A percentile compares a stretch with the other conserved stretches of the same genome.
These are phyloP conservation scores for Lepiota brunneoincarnata DNA, from an alignment of 768 basidiomycete species.

Conservation along the genomic window DNA sequence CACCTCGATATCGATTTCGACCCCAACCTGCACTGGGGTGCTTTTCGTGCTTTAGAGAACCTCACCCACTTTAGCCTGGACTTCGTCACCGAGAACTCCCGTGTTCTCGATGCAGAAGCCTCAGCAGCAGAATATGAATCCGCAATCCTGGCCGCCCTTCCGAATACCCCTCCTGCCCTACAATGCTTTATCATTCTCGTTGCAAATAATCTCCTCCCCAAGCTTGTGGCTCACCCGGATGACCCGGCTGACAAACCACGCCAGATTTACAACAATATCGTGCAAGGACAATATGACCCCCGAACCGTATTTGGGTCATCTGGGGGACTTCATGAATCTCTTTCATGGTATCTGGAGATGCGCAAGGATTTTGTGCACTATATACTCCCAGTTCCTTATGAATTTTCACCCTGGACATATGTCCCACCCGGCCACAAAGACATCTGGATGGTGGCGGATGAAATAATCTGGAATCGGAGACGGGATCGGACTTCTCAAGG, in stretches of 20 bases:
- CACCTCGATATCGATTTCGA: slow-evolving; percentile 5
- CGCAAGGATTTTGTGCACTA: neutral
- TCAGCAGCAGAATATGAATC: neutral
- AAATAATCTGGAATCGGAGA: neutral
- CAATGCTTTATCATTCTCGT: neutral
- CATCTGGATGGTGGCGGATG: slow-evolving; percentile 9
- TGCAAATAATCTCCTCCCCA: neutral
- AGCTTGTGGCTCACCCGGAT: neutral
- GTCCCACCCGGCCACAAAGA: slow-evolving; percentile 3
- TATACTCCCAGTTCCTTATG: slow-evolving; percentile 1
- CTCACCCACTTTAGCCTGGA: slow-evolving; percentile 1
- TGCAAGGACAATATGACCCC: neutral
- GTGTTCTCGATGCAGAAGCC: neutral
- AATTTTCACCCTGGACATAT: slow-evolving; percentile 7
- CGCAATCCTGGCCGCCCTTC: neutral
- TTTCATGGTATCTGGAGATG: neutral
- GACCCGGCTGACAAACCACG: neutral
- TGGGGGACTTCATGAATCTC: neutral
- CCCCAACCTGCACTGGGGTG: neutral
- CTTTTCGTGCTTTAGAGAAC: neutral
- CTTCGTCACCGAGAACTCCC: neutral
- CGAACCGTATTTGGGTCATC: slow-evolving; percentile 7
- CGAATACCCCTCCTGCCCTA: neutral
- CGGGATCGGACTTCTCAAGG: neutral
- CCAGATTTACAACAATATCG: neutral